Percentiles rank a stretch among this genome's conserved stretches.
Conservation (phyloP, 371 early-diverging fungal species). For the Mucor racemosus region DNA sequence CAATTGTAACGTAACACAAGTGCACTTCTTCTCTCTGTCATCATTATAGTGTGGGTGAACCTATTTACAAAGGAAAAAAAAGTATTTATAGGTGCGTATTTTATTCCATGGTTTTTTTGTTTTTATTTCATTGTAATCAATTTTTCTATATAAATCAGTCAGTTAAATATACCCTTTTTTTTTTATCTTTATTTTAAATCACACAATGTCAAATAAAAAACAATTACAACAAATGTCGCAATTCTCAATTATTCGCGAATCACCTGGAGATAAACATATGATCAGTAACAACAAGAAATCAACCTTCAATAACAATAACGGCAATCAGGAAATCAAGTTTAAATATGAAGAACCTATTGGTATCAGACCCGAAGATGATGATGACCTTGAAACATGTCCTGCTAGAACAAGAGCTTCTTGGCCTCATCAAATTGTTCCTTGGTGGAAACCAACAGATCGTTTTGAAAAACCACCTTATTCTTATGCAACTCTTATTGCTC, state of each 20-base stretch:
- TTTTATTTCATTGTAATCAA: conserved; percentile 5
- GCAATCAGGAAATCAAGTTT: conserved; percentile 28
- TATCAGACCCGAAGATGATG: conserved; percentile 48
- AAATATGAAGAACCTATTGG: conserved; percentile 47
- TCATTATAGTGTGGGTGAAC: conserved; percentile 1
- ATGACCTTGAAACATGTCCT: conserved; percentile 50
- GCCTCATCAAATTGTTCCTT: conserved; percentile 49
- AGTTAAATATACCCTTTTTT: conserved; percentile 5
- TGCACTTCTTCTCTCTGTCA: conserved; percentile 1
- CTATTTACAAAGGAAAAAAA: conserved; percentile 8
- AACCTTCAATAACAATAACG: conserved; percentile 8
- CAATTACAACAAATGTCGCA: conserved; percentile 26
- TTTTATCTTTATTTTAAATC: conserved; percentile 7
- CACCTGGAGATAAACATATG: conserved; percentile 16
- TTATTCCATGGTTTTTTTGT: conserved; percentile 5
- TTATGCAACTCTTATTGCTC: conserved; percentile 91
- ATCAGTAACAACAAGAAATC: conserved; percentile 3
- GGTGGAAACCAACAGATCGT: conserved; percentile 51
- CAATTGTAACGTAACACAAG: conserved; percentile 1
- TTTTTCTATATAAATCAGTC: neutral
- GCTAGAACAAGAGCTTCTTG: conserved; percentile 42
- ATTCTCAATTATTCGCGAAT: conserved; percentile 35
- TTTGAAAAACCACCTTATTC: conserved; percentile 85
- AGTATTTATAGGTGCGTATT: conserved; percentile 15
- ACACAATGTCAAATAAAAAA: conserved; percentile 17